Evolutionary conservation across 495 filamentous ascomycete genomes (phyloP).

Genomic region (Neohortaea acidophila): DNA sequence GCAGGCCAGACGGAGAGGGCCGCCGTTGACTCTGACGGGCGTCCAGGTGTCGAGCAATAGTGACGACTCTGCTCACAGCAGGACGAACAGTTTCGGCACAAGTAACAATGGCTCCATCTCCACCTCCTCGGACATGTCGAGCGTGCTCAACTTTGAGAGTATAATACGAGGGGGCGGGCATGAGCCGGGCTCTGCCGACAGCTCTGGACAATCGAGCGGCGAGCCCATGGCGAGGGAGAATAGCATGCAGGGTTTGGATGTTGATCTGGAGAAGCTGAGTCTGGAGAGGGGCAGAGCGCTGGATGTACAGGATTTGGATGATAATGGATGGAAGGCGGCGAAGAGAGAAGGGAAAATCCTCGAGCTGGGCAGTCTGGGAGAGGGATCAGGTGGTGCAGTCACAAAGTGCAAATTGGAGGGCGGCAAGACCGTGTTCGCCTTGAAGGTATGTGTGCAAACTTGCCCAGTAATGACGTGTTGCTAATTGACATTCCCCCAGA

Average conservation of each 20-base stretch:
- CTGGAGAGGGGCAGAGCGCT: slow-evolving; percentile 64
- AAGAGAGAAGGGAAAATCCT: slow-evolving; percentile 74
- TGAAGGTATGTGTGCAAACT: slow-evolving; percentile 75
- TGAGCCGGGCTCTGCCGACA: slow-evolving; percentile 76
- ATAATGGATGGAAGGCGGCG: slow-evolving; percentile 86
- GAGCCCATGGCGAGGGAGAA: slow-evolving; percentile 54
- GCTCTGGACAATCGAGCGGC: slow-evolving; percentile 43
- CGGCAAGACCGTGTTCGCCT: slow-evolving; percentile 84
- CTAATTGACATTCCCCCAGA: slow-evolving; percentile 32
- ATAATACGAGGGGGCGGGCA: slow-evolving; percentile 49
- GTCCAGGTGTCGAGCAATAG: slow-evolving; percentile 38
- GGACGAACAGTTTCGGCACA: slow-evolving; percentile 62
- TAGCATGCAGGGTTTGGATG: slow-evolving; percentile 45
- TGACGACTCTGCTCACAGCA: slow-evolving; percentile 59
- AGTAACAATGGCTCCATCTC: slow-evolving; percentile 49
- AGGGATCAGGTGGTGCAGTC: slow-evolving; percentile 91
- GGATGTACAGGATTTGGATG: slow-evolving; percentile 88
- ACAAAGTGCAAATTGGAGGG: slow-evolving; percentile 78
- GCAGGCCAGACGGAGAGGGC: slow-evolving; percentile 32
- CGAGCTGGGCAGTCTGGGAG: slow-evolving; percentile 79
- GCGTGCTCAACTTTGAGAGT: slow-evolving; percentile 45
- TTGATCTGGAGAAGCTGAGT: slow-evolving; percentile 49
- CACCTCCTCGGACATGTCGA: slow-evolving; percentile 67
- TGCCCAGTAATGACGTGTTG: background rate
- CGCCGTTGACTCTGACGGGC: slow-evolving; percentile 32